Base-by-base conservation (phyloP, 306 rosid species). In the Abrus pulchellus region DNA sequence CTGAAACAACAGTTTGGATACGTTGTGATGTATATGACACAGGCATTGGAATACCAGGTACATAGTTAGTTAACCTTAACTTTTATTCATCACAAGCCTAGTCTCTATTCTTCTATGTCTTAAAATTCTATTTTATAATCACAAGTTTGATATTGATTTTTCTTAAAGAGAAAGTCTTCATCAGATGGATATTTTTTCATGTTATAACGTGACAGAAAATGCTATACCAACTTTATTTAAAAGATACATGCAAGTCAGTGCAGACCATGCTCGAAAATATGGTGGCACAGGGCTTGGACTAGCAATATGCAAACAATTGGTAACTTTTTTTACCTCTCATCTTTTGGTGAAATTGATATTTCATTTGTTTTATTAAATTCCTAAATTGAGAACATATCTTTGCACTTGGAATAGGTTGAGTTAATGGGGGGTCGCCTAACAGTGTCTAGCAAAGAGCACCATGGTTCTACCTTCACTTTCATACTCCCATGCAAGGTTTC, bases 11-110 rank as follows among this genome's bases (percentile, higher is more conserved):
- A 13, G 97, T 86, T 69, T 93, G 94, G 94, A 74, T 93, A 55
- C 82, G 90, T 3, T 93, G 98, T 52, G 98, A 93, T 84, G 98
- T 93, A 11, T 86, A 85, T 30, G 98, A 93, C 88, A 90, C 94
- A 9, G 98, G 98, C 87, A 93, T 93, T 68, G 98, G 98, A 80
- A 93, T 93, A 86, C 97, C 94, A 76, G 98, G 98, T 90, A 83
- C 13, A 70, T 54, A 43, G 28, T 53, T 34, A 68, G 28, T 53
- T 34, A 68, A 40, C 41, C 47, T 27, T 13, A 20, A 27, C 49
- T 75, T 73, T 27, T 63, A 44, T 62, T 20, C 13, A 66, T 45
- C 67, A 27, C 36, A 64, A 68, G 2, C 53, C 20, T 40, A 49
- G 32, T 63, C 36, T 63, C 72, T 66, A 6, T 40, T 33, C 34